Percentiles rank a stretch among this genome's conserved stretches.
phyloP scores from a whole-genome alignment of 2,329 filamentous ascomycete species.

The Immersiporthe knoxdaviesiana region DNA sequence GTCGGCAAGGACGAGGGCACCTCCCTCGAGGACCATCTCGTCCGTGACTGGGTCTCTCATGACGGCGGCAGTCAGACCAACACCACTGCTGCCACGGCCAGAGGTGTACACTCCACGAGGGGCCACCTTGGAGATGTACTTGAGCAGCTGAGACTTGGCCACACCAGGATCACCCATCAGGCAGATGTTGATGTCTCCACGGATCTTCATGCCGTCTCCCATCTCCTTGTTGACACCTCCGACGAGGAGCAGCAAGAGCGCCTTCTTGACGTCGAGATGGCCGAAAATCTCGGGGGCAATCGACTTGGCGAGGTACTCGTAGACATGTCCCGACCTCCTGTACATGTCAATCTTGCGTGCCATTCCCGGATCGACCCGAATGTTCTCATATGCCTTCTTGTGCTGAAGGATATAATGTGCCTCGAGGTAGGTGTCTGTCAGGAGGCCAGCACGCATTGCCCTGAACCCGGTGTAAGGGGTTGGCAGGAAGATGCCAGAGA shows the following conservation, averaged over 20 bases:
- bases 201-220: conserved; percentile 97
- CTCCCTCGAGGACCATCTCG: conserved; percentile 82
- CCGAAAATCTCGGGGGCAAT: conserved; percentile 98
- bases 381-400: conserved; percentile 96
- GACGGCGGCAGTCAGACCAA: conserved; percentile 80
- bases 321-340: conserved; percentile 84
- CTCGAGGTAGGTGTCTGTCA: conserved; percentile 96
- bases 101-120: conserved; percentile 88
- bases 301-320: conserved; percentile 92
- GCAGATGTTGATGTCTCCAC: conserved; percentile 98
- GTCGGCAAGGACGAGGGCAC: conserved; percentile 77
- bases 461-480: conserved; percentile 99
- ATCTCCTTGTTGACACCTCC: conserved; percentile 96
- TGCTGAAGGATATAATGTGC: conserved; percentile 93
- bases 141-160: conserved; percentile 96
- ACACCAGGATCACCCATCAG: conserved; percentile 99
- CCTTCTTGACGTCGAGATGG: conserved; percentile 97
- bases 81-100: conserved; percentile 78
- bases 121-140: conserved; percentile 98
- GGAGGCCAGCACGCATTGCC: conserved; percentile 91
- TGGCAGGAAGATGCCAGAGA: conserved; percentile 93
- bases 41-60: conserved; percentile 85
- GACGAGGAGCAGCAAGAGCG: conserved; percentile 90
- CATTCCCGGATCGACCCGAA: conserved; percentile 79
- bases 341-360: conserved; percentile 85